Evolutionary conservation across 768 basidiomycete genomes (phyloP), one percentile per base, ranked within the genome.

Genomic region (Boletellus sp.): DNA sequence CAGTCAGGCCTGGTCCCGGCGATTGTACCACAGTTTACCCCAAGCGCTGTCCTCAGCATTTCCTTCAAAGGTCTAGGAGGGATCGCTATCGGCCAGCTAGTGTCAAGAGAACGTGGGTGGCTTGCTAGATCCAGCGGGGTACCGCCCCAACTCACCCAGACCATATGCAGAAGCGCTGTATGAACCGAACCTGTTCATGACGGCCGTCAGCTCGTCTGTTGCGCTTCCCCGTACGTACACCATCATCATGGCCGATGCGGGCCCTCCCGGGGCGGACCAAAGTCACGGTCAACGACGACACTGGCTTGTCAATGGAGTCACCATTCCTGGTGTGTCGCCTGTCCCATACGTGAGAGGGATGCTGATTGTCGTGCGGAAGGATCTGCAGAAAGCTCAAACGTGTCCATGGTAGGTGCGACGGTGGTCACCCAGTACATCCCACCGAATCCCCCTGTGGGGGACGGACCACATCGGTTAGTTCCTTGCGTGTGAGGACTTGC

Each of bases 301-400:
- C 71, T 92, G 88, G 89, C 79, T 92, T 42, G 79, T 83, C 52
- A 89, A 90, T 64, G 73, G 76, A 20, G 87, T 79, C 16, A 73
- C 72, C 4, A 50, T 85, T 35, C 57, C 63, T 20, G 70, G 81
- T 80, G 26, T 15, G 69, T 61, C 28, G 16, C n/a, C 31, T 17
- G 39, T 41, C 35, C 19, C 36, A 23, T 31, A 20, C 7, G 16
- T 36, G 15, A 16, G 37, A 38, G 16, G 33, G 26, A 32, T 37
- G 31, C 13, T 48, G 20, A 51, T 36, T 26, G 24, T 12, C 16
- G 7, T 19, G 6, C 24, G 23, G 3, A 45, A 48, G 47, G 44
- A 33, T 17, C 49, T 16, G 31, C 11, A 72, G 28, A 28, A 28
- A 75, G 66, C 39, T 61, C 63, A n/a, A 63, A 55, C 7, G 64